Evolutionary conservation across 148 eudicot species (phyloP), one percentile per base, ranked within the genome.

Genomic region (Chenopodium album): DNA sequence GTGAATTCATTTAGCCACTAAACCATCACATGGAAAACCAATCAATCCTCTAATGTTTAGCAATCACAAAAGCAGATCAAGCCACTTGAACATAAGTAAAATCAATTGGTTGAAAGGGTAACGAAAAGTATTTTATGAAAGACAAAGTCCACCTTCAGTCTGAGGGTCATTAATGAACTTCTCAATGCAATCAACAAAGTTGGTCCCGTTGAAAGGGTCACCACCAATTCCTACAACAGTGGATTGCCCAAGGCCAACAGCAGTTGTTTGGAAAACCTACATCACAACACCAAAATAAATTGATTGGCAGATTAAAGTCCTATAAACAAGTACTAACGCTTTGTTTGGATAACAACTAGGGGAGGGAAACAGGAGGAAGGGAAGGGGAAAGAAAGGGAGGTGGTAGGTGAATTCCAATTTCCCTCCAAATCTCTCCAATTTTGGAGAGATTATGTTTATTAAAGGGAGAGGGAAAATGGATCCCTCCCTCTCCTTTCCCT

Each of bases 141-240:
- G 50, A 50, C 2, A 64, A 44, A 37, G 8, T 52, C 80, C 80
- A 93, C 99, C 99, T 94, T 96, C 99, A 78, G 99, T 96, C 87
- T 96, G 99, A 46, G 99, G 98, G 85, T 96, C 99, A 73, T 87
- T 90, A 84, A 96, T 91, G 89, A 96, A 96, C 78, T 90, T 96
- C 84, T 92, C 92, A 77, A 96, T 74, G 88, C 99, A 96, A 89
- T 96, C 98, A 85, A 96, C 97, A 86, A 96, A 96, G 81, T 96
- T 96, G 44, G 99, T 96, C 29, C 99, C 99, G 81, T 96, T 96
- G 82, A 96, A 96, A 89, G 99, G 99, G 88, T 96, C 99, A 70
- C 99, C 99, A 72, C 99, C 99, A 76, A 96, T 91, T 72, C 99
- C 99, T 34, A 96, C 99, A 84, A 98, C 94, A 20, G 99, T 96